These are phyloP conservation scores for Syzygium aqueum DNA, from an alignment of 345 rosid genomes.

Conservation along the genomic window DNA sequence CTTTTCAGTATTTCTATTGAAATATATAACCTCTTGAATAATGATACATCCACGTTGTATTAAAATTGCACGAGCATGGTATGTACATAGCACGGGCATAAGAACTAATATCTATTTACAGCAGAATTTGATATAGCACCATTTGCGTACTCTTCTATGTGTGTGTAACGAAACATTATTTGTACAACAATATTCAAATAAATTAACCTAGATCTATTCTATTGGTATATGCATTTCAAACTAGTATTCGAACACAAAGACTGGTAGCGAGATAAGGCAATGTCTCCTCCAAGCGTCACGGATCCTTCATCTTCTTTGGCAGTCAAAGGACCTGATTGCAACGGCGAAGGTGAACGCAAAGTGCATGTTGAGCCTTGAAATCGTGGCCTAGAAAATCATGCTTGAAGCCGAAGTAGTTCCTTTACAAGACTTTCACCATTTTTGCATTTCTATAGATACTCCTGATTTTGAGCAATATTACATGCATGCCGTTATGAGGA, in stretches of 20 bases:
- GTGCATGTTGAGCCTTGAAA: constrained; percentile 1
- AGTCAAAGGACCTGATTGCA: constrained; percentile 21
- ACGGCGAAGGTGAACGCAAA: constrained; percentile 16
- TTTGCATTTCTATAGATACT: not conserved
- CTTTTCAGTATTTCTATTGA: not conserved
- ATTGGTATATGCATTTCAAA: not conserved
- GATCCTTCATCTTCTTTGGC: constrained; percentile 22
- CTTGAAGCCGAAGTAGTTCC: constrained; percentile 11
- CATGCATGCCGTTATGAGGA: too few relatives aligned
- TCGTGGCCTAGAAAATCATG: constrained; percentile 20
- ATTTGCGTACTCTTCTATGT: not conserved
- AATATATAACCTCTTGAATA: not conserved
- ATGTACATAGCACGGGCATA: not conserved
- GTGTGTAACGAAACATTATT: not conserved
- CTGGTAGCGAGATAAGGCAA: not conserved
- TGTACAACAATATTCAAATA: not conserved
- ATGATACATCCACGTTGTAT: not conserved
- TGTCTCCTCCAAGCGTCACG: not conserved
- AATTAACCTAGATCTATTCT: not conserved
- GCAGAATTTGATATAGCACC: not conserved
- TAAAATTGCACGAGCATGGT: not conserved
- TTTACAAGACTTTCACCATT: constrained; percentile 10
- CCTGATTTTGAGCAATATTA: too few relatives aligned
- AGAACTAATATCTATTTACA: not conserved
- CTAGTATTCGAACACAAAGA: not conserved